phyloP scores from a whole-genome alignment of 2,329 filamentous ascomycete species.

The Nannizziopsis arthrosporioides region DNA sequence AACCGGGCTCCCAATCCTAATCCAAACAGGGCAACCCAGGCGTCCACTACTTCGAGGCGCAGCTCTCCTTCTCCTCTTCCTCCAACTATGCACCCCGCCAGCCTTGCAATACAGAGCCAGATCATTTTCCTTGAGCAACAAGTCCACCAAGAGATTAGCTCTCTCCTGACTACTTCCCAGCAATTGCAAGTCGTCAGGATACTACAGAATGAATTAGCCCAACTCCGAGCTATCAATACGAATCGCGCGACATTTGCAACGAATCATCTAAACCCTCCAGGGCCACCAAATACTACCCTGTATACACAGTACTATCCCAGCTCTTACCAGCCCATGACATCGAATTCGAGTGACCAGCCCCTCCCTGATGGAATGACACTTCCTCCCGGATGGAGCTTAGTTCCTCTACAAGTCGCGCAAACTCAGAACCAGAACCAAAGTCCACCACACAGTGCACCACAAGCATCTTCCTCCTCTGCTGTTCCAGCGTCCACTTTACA shows the following conservation, averaged over 20 bases:
- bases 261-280: neutral
- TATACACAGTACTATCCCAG: constrained; percentile 18
- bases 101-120: constrained; percentile 42
- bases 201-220: constrained; percentile 55
- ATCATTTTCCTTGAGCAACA: constrained; percentile 57
- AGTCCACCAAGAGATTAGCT: constrained; percentile 54
- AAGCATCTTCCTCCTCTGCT: neutral
- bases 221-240: constrained; percentile 45
- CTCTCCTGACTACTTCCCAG: constrained; percentile 51
- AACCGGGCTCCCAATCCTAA: constrained; percentile 25
- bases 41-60: constrained; percentile 30
- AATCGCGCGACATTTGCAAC: neutral
- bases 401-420: constrained; percentile 33
- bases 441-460: neutral
- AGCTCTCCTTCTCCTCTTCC: neutral
- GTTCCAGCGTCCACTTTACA: neutral
- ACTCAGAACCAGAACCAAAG: neutral
- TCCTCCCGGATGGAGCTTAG: constrained; percentile 43
- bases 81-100: constrained; percentile 15
- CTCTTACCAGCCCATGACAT: constrained; percentile 22
- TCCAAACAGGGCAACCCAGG: constrained; percentile 15
- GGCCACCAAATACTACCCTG: neutral
- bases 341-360: constrained; percentile 35
- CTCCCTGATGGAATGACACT: constrained; percentile 42
- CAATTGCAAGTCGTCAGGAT: constrained; percentile 58